Conservation (phyloP, 2,329 filamentous ascomycete species). For the Verticillium nonalfalfae region DNA sequence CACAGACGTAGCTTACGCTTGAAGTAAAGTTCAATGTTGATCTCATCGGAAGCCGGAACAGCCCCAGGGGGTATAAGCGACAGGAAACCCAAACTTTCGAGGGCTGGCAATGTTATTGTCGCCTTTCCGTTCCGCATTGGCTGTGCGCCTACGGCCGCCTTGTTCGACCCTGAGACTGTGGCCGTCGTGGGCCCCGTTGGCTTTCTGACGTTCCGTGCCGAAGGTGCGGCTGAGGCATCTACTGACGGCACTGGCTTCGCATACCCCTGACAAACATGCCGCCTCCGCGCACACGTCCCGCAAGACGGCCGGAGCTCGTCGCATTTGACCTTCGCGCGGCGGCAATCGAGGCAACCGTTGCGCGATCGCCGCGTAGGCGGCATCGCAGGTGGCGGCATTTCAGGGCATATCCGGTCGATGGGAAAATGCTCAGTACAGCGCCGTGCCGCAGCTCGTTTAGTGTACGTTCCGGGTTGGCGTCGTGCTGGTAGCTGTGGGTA, state of each 20-base stretch:
- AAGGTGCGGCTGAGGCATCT: neutral
- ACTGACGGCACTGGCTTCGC: slow-evolving; percentile 1
- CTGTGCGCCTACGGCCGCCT: neutral
- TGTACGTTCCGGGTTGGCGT: neutral
- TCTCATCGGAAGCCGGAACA: slow-evolving; percentile 17
- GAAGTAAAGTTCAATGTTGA: slow-evolving; percentile 21
- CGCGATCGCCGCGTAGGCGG: slow-evolving; percentile 15
- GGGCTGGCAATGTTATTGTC: neutral
- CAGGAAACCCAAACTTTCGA: slow-evolving; percentile 5
- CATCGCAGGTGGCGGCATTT: slow-evolving; percentile 2
- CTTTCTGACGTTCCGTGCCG: neutral
- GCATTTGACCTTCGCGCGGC: slow-evolving; percentile 23
- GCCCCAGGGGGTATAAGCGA: slow-evolving; percentile 17
- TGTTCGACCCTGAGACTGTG: neutral
- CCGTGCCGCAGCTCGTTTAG: neutral
- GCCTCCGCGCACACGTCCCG: slow-evolving; percentile 23
- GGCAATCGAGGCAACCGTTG: slow-evolving; percentile 25
- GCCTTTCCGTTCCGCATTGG: neutral
- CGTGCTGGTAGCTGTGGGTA: neutral
- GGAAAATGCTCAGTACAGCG: neutral
- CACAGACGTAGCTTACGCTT: slow-evolving; percentile 8
- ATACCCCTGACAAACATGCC: slow-evolving; percentile 22
- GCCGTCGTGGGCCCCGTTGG: neutral
- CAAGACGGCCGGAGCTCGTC: slow-evolving; percentile 20
- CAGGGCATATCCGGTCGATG: neutral